Conservation (phyloP, 352 stramenopile genomes). For the Pythium rishiriense region DNA sequence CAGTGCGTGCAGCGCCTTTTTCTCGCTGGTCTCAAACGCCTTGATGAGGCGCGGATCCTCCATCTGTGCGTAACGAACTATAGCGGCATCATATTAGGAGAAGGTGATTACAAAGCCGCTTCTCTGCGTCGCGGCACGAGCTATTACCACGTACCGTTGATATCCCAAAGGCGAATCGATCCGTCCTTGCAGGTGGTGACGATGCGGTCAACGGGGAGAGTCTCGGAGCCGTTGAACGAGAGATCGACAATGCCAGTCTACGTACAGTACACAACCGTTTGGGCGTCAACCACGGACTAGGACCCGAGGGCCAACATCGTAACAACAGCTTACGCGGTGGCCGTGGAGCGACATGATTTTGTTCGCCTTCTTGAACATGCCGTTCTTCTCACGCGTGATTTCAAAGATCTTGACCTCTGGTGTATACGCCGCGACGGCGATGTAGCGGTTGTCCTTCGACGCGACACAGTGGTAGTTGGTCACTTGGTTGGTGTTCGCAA, state of each 20-base stretch:
- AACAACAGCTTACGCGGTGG: constrained; percentile 49
- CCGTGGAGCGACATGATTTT: constrained; percentile 85
- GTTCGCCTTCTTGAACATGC: constrained; percentile 77
- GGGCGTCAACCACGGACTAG: neutral
- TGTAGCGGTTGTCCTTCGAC: constrained; percentile 83
- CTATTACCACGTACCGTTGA: constrained; percentile 52
- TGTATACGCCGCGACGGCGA: constrained; percentile 78
- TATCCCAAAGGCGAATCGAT: constrained; percentile 76
- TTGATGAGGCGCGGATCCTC: constrained; percentile 76
- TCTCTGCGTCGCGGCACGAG: neutral
- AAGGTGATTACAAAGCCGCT: neutral
- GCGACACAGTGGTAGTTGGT: constrained; percentile 77
- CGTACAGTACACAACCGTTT: neutral
- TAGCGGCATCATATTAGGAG: neutral
- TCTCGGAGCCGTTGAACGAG: constrained; percentile 73
- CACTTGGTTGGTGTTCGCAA: constrained; percentile 81
- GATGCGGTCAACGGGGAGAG: constrained; percentile 67
- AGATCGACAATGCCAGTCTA: constrained; percentile 77
- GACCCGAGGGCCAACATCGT: too few relatives aligned
- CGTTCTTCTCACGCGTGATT: constrained; percentile 73
- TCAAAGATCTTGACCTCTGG: constrained; percentile 86
- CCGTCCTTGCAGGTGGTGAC: constrained; percentile 80
- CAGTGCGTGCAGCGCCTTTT: constrained; percentile 56
- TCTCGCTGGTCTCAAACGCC: constrained; percentile 53
- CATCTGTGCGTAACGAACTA: constrained; percentile 77